phyloP scores from a whole-genome alignment of 345 rosid genomes.

The Angophora floribunda region DNA sequence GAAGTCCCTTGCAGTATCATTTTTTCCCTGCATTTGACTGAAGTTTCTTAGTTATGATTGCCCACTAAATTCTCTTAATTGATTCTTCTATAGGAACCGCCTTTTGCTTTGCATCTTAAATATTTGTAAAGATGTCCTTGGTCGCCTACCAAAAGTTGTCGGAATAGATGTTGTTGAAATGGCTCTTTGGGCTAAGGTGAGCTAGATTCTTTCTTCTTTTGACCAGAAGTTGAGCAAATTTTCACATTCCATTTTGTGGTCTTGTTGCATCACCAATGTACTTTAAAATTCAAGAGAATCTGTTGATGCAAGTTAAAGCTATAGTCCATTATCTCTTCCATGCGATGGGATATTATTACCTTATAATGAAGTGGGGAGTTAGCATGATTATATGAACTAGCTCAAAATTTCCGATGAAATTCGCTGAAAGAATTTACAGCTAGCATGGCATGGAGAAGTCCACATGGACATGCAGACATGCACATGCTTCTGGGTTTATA shows the following conservation, averaged over 20 bases:
- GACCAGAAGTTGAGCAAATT: neutral
- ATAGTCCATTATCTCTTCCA: neutral
- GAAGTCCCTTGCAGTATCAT: neutral
- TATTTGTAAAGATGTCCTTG: slow-evolving; percentile 70
- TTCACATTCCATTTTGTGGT: slow-evolving; percentile 2
- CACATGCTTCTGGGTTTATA: neutral
- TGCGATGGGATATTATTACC: neutral
- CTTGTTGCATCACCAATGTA: neutral
- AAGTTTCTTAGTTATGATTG: neutral
- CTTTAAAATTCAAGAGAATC: neutral
- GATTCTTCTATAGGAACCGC: slow-evolving; percentile 48
- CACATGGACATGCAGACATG: neutral
- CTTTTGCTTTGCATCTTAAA: slow-evolving; percentile 64
- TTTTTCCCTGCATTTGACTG: neutral
- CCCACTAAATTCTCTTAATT: neutral
- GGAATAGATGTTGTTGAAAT: slow-evolving; percentile 92
- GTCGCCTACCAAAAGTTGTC: slow-evolving; percentile 76
- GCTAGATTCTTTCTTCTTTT: neutral
- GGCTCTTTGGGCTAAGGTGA: slow-evolving; percentile 99
- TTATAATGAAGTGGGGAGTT: neutral
- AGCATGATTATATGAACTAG: neutral
- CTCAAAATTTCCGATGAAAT: neutral
- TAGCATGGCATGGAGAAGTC: neutral
- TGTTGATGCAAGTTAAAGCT: neutral
- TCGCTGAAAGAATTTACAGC: neutral